A percentile compares a stretch with the other conserved stretches of the same genome.
These are phyloP conservation scores for Eurotiales sp. DNA, from an alignment of 2,329 filamentous ascomycete genomes.

Conservation along the genomic window DNA sequence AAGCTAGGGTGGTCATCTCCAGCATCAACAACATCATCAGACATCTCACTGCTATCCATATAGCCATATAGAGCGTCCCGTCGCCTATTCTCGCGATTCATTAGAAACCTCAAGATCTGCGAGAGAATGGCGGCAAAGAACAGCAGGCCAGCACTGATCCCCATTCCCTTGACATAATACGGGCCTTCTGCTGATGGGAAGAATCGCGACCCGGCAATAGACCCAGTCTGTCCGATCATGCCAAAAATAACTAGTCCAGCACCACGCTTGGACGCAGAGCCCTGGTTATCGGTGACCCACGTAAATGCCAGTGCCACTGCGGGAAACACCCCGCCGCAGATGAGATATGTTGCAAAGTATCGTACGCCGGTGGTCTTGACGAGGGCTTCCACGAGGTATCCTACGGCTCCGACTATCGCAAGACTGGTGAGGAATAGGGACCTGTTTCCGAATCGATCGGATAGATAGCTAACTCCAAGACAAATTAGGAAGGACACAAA, in stretches of 20 bases:
- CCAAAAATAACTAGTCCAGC: conserved; percentile 8
- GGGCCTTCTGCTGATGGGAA: conserved; percentile 2
- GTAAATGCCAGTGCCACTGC: conserved; percentile 9
- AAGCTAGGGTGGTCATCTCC: background rate
- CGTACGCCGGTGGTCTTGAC: conserved; percentile 2
- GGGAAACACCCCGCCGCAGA: conserved; percentile 2
- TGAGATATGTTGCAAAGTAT: conserved; percentile 11
- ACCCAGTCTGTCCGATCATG: conserved; percentile 9
- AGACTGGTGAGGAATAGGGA: background rate
- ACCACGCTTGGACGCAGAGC: conserved; percentile 7
- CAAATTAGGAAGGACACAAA: conserved; percentile 1
- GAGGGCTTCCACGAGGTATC: conserved; percentile 13
- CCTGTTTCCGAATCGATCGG: background rate
- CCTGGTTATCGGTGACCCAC: conserved; percentile 13
- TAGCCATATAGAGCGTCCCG: background rate
- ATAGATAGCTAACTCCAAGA: background rate
- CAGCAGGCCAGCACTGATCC: background rate
- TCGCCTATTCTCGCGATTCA: background rate
- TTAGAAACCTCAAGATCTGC: background rate
- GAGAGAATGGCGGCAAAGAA: background rate
- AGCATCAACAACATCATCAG: background rate
- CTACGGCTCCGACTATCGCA: background rate
- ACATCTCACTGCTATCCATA: background rate
- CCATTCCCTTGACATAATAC: background rate
- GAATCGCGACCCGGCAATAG: conserved; percentile 2